Evolutionary conservation across 495 filamentous ascomycete species (phyloP).

Genomic region (Penicillium parvum): DNA sequence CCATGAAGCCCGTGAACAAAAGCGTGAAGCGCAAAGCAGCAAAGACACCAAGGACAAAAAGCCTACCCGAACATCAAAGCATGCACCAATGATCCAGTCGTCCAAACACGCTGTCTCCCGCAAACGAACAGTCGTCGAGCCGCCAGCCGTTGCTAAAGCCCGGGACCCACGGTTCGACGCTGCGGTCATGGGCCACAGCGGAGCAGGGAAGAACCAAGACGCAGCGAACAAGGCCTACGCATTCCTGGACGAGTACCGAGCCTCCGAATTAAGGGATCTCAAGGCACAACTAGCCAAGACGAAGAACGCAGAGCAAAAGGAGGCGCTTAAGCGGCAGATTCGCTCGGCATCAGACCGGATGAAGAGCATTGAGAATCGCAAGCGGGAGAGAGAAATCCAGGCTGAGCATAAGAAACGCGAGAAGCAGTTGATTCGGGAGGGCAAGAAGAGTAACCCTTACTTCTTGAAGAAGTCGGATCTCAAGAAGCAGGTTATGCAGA

Average conservation of each 20-base stretch:
- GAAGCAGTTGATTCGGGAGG: constrained; percentile 74
- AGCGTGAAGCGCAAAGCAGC: constrained; percentile 30
- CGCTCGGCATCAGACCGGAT: constrained; percentile 64
- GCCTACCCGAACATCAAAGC: constrained; percentile 65
- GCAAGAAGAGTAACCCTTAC: constrained; percentile 88
- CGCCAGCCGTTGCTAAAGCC: constrained; percentile 34
- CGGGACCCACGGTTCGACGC: constrained; percentile 90
- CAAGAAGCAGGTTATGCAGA: constrained; percentile 75
- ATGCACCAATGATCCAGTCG: constrained; percentile 76
- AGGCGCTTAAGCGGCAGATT: constrained; percentile 62
- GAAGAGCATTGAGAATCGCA: constrained; percentile 62
- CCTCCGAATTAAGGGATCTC: constrained; percentile 70
- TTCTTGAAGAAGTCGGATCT: constrained; percentile 86
- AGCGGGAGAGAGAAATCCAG: constrained; percentile 59
- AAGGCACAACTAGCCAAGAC: constrained; percentile 59
- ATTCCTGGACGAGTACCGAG: constrained; percentile 82
- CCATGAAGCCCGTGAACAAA: constrained; percentile 44
- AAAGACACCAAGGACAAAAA: constrained; percentile 39
- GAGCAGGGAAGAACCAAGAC: constrained; percentile 27
- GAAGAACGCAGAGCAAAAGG: constrained; percentile 57
- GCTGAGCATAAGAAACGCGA: constrained; percentile 74
- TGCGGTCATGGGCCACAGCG: constrained; percentile 37
- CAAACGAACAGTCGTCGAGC: constrained; percentile 64
- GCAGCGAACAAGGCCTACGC: constrained; percentile 67
- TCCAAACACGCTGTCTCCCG: constrained; percentile 80